Evolutionary conservation across 495 filamentous ascomycete genomes (phyloP).

Genomic region (Pseudevernia furfuracea): DNA sequence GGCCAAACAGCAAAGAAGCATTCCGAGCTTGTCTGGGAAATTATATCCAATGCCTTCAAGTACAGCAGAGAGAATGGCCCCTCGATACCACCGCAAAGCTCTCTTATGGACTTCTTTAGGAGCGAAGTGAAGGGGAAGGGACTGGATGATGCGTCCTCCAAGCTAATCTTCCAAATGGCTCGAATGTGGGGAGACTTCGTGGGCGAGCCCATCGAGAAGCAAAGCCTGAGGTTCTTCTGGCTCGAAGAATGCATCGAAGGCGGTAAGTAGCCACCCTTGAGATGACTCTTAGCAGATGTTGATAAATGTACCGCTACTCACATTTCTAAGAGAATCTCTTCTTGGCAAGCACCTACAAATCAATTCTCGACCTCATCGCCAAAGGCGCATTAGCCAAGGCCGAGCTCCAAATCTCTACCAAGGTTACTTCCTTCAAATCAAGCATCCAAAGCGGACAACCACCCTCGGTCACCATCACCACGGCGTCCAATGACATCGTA

Average conservation of each 20-base stretch:
- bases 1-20: constrained; percentile 45
- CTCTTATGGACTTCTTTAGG: constrained; percentile 71
- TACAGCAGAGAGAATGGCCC: constrained; percentile 63
- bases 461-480: constrained; percentile 46
- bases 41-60: constrained; percentile 69
- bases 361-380: constrained; percentile 62
- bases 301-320: not conserved
- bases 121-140: constrained; percentile 50
- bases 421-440: constrained; percentile 44
- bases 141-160: constrained; percentile 44
- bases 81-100: constrained; percentile 56
- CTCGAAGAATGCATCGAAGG: constrained; percentile 93
- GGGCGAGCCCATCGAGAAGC: constrained; percentile 64
- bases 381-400: constrained; percentile 54
- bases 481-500: constrained; percentile 42
- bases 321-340: constrained; percentile 67
- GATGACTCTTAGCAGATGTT: not conserved
- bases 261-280: constrained; percentile 36
- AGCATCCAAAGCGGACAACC: constrained; percentile 25
- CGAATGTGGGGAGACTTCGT: constrained; percentile 85
- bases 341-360: constrained; percentile 75
- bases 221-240: constrained; percentile 89
- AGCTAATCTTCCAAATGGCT: constrained; percentile 54
- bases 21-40: constrained; percentile 64
- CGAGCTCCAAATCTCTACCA: constrained; percentile 51